These are phyloP conservation scores for Strigomonas culicis DNA, from an alignment of 208 protist species.

Conservation along the genomic window DNA sequence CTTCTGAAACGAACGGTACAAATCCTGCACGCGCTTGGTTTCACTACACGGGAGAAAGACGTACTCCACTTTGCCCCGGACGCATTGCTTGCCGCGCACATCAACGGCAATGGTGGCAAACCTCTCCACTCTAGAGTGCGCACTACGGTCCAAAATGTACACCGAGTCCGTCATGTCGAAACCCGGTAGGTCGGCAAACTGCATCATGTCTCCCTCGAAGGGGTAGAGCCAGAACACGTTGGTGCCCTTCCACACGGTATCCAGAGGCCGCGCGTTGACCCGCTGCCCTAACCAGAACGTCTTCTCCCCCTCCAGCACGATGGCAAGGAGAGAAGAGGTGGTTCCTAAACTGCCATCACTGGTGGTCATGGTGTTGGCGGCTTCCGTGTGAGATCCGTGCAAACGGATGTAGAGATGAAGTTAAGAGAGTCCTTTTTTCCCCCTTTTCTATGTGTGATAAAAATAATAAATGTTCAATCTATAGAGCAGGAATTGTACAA, in stretches of 20 bases:
- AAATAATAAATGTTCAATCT: no score
- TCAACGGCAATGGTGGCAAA: slow-evolving; percentile 56
- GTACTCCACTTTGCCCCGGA: slow-evolving; percentile 31
- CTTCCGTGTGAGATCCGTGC: no score
- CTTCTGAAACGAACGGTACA: slow-evolving; percentile 54
- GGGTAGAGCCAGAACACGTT: slow-evolving; percentile 77
- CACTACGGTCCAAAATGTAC: slow-evolving; percentile 47
- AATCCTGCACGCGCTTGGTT: slow-evolving; percentile 45
- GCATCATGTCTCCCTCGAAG: slow-evolving; percentile 32
- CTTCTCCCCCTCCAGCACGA: slow-evolving; percentile 70
- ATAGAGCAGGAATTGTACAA: no score
- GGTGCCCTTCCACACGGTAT: slow-evolving; percentile 47
- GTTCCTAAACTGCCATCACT: no score
- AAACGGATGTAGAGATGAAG: no score
- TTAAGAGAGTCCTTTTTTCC: no score
- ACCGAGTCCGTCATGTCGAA: slow-evolving; percentile 53
- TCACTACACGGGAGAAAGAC: slow-evolving; percentile 61
- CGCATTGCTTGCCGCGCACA: slow-evolving; percentile 47
- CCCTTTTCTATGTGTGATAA: no score
- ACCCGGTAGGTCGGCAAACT: slow-evolving; percentile 37
- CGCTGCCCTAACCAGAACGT: slow-evolving; percentile 78
- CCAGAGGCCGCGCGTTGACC: slow-evolving; percentile 30
- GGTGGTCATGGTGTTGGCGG: no score
- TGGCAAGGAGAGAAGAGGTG: slow-evolving; percentile 38
- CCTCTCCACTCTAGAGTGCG: slow-evolving; percentile 43